Base-by-base conservation (phyloP, 1,139 yeast species). In the Chernovozyma sophiae-reginae region DNA sequence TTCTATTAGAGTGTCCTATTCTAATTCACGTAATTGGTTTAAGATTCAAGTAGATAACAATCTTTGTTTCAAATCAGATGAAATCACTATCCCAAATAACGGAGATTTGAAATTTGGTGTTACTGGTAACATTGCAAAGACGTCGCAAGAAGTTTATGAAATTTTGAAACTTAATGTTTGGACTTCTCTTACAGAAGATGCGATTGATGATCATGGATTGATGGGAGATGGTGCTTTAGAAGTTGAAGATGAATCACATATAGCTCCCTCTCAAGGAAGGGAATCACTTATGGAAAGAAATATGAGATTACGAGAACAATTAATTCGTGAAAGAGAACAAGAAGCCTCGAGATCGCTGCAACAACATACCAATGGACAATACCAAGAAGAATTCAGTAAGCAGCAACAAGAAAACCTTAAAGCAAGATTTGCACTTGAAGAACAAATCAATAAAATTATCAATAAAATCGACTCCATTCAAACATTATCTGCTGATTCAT, bases 21-120 rank as follows among this genome's bases (percentile, higher is more conserved):
- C 78, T 25, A 56, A 59, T n/a, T 43, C 45, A 22, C 62, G 65
- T 24, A 29, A 23, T 10, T 57, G 71, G 49, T 68, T 84, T 43
- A 80, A 81, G 46, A 70, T 83, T 14, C 87, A 84, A 46, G 59
- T 81, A 32, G 87, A 84, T 53, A 84, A 84, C 52, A 77, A 74
- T 47, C 65, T 84, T 39, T 79, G 89, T 52, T 77, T 83, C 58
- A 79, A 79, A 52, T 80, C 89, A 0, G 72, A 75, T 42, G 56
- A 72, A 37, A 62, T 83, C 30, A 49, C 55, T 19, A 51, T 79
- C 17, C 72, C 72, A 16, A 34, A 40, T 3, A 37, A 46, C 24
- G 52, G 57, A 4, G 58, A 68, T 29, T 67, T 65, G 41, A 64
- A 58, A 37, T 47, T 82, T 36, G 87, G 87, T 39, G 58, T 77